These are phyloP conservation scores for Postia placenta DNA, from an alignment of 768 basidiomycete genomes.

Conservation along the genomic window DNA sequence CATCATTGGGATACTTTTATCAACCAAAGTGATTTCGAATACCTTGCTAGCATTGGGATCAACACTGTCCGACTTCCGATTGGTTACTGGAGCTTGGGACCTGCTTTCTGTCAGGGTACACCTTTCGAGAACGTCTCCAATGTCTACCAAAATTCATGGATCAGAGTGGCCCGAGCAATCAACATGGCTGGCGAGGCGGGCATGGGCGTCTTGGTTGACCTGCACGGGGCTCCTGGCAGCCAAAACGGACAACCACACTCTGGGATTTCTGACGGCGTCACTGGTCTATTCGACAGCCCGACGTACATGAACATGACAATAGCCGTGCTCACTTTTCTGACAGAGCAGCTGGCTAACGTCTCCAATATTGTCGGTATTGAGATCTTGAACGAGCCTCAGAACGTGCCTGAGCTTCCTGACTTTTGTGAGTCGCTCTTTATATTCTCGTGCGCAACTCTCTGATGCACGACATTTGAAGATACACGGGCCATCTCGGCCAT, in stretches of 20 bases:
- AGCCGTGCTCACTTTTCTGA: constrained; percentile 32
- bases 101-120: constrained; percentile 28
- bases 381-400: constrained; percentile 46
- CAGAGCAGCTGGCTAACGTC: constrained; percentile 24
- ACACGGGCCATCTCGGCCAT: constrained; percentile 43
- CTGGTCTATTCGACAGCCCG: constrained; percentile 31
- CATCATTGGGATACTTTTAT: constrained; percentile 75
- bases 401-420: constrained; percentile 39
- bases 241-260: constrained; percentile 39
- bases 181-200: constrained; percentile 32
- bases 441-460: not conserved
- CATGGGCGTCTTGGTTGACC: constrained; percentile 46
- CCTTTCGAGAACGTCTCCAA: constrained; percentile 34
- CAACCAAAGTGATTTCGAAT: constrained; percentile 55
- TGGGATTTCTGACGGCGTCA: constrained; percentile 37
- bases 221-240: constrained; percentile 48
- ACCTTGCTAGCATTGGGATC: constrained; percentile 50
- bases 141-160: constrained; percentile 42
- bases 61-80: constrained; percentile 57
- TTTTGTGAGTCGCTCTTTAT: constrained; percentile 28
- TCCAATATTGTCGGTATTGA: constrained; percentile 41
- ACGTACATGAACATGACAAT: constrained; percentile 34
- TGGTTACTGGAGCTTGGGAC: constrained; percentile 43
- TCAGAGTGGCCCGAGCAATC: constrained; percentile 36
- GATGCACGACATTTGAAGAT: constrained; percentile 31